Percentiles rank a stretch among this genome's conserved stretches.
Evolutionary conservation across 495 filamentous ascomycete species (phyloP).

Genomic region (Parathielavia hyrcaniae): DNA sequence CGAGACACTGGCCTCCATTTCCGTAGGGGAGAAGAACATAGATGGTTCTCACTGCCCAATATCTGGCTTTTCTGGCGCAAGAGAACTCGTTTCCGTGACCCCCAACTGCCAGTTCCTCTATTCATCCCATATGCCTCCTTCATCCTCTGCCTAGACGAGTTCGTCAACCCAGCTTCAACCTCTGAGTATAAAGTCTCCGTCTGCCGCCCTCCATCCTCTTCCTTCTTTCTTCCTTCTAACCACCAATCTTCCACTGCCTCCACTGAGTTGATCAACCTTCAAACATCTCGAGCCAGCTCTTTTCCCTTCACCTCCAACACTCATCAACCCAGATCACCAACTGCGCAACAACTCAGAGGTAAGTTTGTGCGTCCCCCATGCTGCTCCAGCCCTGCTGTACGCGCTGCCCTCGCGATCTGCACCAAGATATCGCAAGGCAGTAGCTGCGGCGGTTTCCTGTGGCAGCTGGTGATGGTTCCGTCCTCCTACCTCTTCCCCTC

Average conservation of each 20-base stretch:
- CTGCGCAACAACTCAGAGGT: background rate
- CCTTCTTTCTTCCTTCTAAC: constrained; percentile 4
- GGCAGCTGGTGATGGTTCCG: background rate
- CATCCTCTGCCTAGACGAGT: background rate
- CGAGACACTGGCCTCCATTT: background rate
- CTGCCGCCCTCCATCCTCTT: background rate
- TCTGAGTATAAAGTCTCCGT: background rate
- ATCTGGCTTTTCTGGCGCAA: background rate
- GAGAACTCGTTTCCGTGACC: background rate
- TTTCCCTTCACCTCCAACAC: background rate
- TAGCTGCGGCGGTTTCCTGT: background rate
- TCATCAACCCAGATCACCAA: background rate
- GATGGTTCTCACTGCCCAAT: background rate
- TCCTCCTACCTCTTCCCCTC: background rate
- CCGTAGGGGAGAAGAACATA: background rate
- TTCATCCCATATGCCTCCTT: background rate
- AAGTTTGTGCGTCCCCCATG: background rate
- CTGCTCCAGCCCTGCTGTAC: background rate
- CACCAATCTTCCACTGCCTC: background rate
- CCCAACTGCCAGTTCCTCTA: too few relatives aligned
- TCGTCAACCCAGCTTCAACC: background rate
- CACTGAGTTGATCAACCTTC: constrained; percentile 3
- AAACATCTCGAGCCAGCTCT: background rate
- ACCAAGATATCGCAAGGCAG: background rate
- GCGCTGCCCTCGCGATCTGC: background rate